Conservation (phyloP, 2,329 filamentous ascomycete genomes). For the Sclerotiophoma versabilis region DNA sequence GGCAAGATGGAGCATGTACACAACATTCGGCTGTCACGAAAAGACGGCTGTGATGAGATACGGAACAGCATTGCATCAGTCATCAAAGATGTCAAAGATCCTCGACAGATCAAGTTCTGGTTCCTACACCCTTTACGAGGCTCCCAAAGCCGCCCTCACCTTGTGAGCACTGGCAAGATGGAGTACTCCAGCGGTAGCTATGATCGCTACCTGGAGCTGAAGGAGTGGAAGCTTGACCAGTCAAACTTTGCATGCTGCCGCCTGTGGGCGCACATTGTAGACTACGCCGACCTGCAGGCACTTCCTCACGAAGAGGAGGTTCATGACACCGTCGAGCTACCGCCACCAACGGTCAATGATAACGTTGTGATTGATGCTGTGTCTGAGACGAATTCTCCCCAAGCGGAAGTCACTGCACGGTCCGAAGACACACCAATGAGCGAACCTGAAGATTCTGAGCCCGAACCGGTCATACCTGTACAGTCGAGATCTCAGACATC, state of each 20-base stretch:
- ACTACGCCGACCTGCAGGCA: conserved; percentile 40
- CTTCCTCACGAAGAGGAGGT: conserved; percentile 28
- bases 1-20: conserved; percentile 22
- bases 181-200: conserved; percentile 42
- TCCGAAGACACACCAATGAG: conserved; percentile 50
- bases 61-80: conserved; percentile 38
- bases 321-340: conserved; percentile 3
- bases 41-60: conserved; percentile 39
- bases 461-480: conserved; percentile 6
- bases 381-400: conserved; percentile 5
- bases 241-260: conserved; percentile 31
- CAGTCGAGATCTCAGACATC: conserved; percentile 12
- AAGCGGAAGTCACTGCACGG: conserved; percentile 15
- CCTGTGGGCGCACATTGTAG: conserved; percentile 46
- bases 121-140: conserved; percentile 44
- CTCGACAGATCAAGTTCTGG: conserved; percentile 52
- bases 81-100: conserved; percentile 42
- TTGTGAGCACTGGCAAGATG: conserved; percentile 42
- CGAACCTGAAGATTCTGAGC: conserved; percentile 45
- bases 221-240: conserved; percentile 38
- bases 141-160: conserved; percentile 36
- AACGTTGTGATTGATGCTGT: background rate
- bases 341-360: background rate
- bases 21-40: conserved; percentile 32
- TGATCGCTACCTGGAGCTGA: conserved; percentile 34